phyloP scores from a whole-genome alignment of 1,284 basidiomycete species.

The Mycosarcoma maydis region DNA sequence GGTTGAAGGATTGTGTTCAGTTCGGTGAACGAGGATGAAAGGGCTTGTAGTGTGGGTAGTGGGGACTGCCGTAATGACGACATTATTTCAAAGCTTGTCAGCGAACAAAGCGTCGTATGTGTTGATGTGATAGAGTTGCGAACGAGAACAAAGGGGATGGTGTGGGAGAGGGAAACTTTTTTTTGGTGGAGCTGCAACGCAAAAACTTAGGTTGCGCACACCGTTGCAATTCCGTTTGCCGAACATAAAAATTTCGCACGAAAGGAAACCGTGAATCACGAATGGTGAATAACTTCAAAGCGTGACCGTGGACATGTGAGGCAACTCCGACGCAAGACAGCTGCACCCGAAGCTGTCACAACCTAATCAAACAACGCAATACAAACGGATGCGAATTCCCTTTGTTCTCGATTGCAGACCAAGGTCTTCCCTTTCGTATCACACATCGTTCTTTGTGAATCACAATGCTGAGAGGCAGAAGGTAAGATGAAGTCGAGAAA shows the following conservation, averaged over 20 bases:
- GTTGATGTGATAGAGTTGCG: background rate
- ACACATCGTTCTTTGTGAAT: background rate
- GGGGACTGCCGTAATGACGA: slow-evolving; percentile 39
- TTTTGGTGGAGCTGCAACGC: background rate
- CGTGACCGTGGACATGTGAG: too few species aligned
- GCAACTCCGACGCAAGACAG: slow-evolving; percentile 26
- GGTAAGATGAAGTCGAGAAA: background rate
- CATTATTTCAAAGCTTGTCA: slow-evolving; percentile 23
- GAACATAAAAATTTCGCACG: slow-evolving; percentile 18
- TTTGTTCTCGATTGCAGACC: slow-evolving; percentile 14
- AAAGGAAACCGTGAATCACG: too few species aligned
- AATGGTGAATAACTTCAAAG: too few species aligned
- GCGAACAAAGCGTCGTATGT: slow-evolving; percentile 1
- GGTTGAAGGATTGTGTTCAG: slow-evolving; percentile 26
- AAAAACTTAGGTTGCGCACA: slow-evolving; percentile 5
- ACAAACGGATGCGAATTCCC: slow-evolving; percentile 3
- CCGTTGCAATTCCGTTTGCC: slow-evolving; percentile 23
- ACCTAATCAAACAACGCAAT: slow-evolving; percentile 35
- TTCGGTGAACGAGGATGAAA: slow-evolving; percentile 27
- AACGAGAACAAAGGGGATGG: background rate
- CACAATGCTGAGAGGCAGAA: background rate
- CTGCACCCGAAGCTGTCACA: slow-evolving; percentile 45
- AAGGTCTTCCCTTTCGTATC: slow-evolving; percentile 5
- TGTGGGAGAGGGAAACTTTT: slow-evolving; percentile 16
- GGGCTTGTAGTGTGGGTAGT: slow-evolving; percentile 28